Evolutionary conservation across 805 yeast species (phyloP).

Genomic region (Myxozyma lipomycoides): DNA sequence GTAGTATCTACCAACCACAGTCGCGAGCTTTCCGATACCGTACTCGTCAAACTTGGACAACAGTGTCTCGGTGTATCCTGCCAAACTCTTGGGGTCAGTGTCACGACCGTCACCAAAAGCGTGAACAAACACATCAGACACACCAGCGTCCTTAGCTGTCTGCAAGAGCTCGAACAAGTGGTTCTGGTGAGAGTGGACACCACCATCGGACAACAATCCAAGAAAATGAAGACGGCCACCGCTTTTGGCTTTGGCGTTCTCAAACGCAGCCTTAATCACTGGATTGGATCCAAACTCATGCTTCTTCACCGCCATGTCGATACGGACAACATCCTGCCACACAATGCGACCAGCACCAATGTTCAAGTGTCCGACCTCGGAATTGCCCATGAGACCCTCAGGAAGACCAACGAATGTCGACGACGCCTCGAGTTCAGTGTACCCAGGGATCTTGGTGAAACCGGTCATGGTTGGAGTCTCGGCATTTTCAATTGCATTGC

Average conservation of each 20-base stretch:
- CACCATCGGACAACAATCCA: constrained; percentile 29
- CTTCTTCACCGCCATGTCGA: constrained; percentile 28
- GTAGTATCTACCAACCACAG: constrained; percentile 30
- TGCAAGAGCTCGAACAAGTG: constrained; percentile 27
- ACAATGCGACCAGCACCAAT: constrained; percentile 32
- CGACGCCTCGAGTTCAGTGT: constrained; percentile 28
- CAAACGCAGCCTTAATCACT: constrained; percentile 18
- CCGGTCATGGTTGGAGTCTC: constrained; percentile 28
- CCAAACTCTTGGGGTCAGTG: constrained; percentile 29
- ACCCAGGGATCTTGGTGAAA: constrained; percentile 20
- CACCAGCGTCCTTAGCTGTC: constrained; percentile 24
- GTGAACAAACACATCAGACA: constrained; percentile 26
- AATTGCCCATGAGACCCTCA: constrained; percentile 31
- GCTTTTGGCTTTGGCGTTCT: constrained; percentile 19
- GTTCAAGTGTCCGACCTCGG: constrained; percentile 31
- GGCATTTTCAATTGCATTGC: constrained; percentile 29
- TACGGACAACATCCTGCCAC: constrained; percentile 32
- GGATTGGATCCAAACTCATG: constrained; percentile 20
- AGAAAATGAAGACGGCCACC: constrained; percentile 28
- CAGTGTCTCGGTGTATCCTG: constrained; percentile 24
- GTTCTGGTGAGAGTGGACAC: constrained; percentile 31
- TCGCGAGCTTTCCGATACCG: constrained; percentile 29
- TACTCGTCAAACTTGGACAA: constrained; percentile 27
- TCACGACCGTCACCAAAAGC: constrained; percentile 31
- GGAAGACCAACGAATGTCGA: constrained; percentile 29